Evolutionary conservation across 306 rosid genomes (phyloP).

Genomic region (Canavalia ensiformis): DNA sequence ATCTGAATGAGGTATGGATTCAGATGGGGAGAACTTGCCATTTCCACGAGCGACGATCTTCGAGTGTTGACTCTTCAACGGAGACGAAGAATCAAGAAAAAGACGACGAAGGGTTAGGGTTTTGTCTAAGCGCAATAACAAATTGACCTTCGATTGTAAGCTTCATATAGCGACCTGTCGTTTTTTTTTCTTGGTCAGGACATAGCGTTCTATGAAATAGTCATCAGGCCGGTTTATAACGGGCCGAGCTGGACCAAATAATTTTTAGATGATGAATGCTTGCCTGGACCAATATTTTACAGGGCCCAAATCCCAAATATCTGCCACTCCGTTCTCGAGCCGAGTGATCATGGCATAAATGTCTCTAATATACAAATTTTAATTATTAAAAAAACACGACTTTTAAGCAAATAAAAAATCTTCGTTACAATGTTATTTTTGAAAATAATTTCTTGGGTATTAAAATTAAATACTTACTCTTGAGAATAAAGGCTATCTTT

Average conservation of each 20-base stretch:
- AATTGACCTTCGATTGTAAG: constrained; percentile 17
- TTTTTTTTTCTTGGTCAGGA: too few species aligned
- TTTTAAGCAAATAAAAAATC: neutral
- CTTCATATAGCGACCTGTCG: neutral
- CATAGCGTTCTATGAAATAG: neutral
- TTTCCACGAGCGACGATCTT: constrained; percentile 33
- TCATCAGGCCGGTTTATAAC: neutral
- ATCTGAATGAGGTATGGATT: neutral
- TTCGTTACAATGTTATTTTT: neutral
- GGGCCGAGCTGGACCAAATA: neutral
- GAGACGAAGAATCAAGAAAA: constrained; percentile 12
- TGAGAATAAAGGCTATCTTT: neutral
- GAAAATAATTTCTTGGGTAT: neutral
- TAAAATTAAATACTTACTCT: neutral
- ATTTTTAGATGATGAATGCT: too few species aligned
- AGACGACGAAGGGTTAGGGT: constrained; percentile 54
- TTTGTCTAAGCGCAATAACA: neutral
- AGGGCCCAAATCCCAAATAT: neutral
- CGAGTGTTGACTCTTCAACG: constrained; percentile 8
- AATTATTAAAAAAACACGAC: neutral
- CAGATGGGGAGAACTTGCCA: constrained; percentile 56
- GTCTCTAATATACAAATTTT: neutral
- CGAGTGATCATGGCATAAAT: neutral
- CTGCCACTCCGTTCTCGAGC: neutral
- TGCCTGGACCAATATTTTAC: neutral